Evolutionary conservation across 441 rosid genomes (phyloP).

Genomic region (Populus trichocarpa): DNA sequence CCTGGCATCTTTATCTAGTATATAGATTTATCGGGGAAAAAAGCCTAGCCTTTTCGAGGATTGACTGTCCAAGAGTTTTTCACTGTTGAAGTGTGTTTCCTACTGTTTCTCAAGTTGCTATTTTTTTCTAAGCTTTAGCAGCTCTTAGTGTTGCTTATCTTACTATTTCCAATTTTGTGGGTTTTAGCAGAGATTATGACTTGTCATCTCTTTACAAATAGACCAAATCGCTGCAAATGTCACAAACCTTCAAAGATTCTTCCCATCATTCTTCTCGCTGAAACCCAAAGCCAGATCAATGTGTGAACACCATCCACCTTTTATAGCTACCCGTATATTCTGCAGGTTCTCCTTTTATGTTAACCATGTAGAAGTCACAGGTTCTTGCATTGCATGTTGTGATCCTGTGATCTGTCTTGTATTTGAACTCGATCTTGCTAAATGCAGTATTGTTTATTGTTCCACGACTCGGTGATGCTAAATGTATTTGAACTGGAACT

Average conservation of each 20-base stretch:
- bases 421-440: conserved; percentile 6
- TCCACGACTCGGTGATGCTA: neutral
- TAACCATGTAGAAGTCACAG: neutral
- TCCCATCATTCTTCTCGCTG: neutral
- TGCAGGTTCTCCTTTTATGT: neutral
- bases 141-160: neutral
- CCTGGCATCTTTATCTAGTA: neutral
- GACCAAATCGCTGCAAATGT: neutral
- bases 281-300: neutral
- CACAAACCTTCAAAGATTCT: neutral
- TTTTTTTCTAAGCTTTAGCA: conserved; percentile 2
- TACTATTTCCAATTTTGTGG: neutral
- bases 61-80: conserved; percentile 4
- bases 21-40: neutral
- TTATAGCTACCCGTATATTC: neutral
- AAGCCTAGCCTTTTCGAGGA: neutral
- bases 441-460: neutral
- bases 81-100: neutral
- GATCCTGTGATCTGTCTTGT: neutral
- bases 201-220: neutral
- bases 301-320: neutral
- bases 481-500: neutral
- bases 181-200: neutral
- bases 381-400: neutral
- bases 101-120: neutral